Evolutionary conservation across 257 asterid genomes (phyloP).

Genomic region (Forsythia viridissima): DNA sequence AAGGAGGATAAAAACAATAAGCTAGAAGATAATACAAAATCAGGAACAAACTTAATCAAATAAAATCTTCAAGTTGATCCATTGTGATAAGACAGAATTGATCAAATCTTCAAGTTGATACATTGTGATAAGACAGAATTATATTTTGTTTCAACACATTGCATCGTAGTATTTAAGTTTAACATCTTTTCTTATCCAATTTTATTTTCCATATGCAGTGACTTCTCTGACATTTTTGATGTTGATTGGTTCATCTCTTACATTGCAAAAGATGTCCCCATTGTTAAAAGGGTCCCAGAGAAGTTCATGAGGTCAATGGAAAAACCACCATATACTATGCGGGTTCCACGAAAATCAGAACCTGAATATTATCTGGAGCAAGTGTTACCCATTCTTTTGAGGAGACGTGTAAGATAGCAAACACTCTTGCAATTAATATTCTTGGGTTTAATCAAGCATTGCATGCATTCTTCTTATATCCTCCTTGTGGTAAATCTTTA

Average conservation of each 20-base stretch:
- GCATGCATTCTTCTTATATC: conserved; percentile 8
- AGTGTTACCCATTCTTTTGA: conserved; percentile 86
- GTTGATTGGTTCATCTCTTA: conserved; percentile 94
- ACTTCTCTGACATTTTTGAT: conserved; percentile 81
- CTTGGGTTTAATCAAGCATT: conserved; percentile 7
- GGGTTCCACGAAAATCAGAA: conserved; percentile 96
- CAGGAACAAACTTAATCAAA: too few relatives aligned
- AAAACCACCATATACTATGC: conserved; percentile 98
- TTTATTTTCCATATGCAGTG: conserved; percentile 61
- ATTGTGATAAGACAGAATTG: too few relatives aligned
- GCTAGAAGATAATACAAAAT: too few relatives aligned
- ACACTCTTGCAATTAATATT: conserved; percentile 7
- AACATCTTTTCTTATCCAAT: conserved; percentile 26
- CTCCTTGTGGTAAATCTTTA: not conserved
- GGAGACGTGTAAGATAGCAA: conserved; percentile 78
- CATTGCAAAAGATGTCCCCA: conserved; percentile 86
- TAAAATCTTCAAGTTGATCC: too few relatives aligned
- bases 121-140: too few relatives aligned
- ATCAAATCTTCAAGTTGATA: too few relatives aligned
- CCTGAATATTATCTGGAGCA: conserved; percentile 96
- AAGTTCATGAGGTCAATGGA: conserved; percentile 98
- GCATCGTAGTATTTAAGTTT: not conserved
- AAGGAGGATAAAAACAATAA: too few relatives aligned
- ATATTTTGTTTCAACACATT: too few relatives aligned
- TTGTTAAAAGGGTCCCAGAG: conserved; percentile 90